Evolutionary conservation across 345 rosid genomes (phyloP).

Genomic region (Gossypium bickii): DNA sequence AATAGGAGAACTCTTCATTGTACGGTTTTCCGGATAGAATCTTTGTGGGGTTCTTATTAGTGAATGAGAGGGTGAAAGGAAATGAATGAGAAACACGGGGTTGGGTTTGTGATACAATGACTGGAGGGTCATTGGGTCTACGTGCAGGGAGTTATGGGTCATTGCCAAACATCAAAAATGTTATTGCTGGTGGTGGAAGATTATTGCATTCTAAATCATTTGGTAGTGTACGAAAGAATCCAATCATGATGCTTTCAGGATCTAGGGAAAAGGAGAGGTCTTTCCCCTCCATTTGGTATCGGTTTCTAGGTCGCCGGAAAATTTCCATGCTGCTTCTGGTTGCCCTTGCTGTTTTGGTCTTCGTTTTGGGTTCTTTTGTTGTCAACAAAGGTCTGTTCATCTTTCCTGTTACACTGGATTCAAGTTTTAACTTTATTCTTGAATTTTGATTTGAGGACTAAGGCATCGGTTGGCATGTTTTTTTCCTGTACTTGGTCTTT

Average conservation of each 20-base stretch:
- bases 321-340: constrained; percentile 68
- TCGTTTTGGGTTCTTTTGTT: constrained; percentile 57
- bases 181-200: constrained; percentile 18
- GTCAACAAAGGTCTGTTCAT: constrained; percentile 57
- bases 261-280: constrained; percentile 70
- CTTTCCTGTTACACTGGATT: background rate
- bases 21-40: constrained; percentile 7
- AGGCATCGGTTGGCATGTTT: background rate
- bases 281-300: constrained; percentile 48
- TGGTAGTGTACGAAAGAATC: constrained; percentile 28
- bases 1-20: background rate
- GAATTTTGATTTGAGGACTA: constrained; percentile 4
- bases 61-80: constrained; percentile 26
- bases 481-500: background rate
- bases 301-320: constrained; percentile 51
- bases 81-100: constrained; percentile 26
- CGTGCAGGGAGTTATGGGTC: constrained; percentile 65
- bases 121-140: constrained; percentile 64
- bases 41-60: constrained; percentile 10
- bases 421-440: background rate
- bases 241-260: constrained; percentile 44
- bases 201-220: constrained; percentile 21
- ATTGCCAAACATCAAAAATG: constrained; percentile 27
- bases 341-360: constrained; percentile 56
- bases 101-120: constrained; percentile 60